These are phyloP conservation scores for Aspergillus sp. DNA, from an alignment of 2,329 filamentous ascomycete genomes.

Conservation along the genomic window DNA sequence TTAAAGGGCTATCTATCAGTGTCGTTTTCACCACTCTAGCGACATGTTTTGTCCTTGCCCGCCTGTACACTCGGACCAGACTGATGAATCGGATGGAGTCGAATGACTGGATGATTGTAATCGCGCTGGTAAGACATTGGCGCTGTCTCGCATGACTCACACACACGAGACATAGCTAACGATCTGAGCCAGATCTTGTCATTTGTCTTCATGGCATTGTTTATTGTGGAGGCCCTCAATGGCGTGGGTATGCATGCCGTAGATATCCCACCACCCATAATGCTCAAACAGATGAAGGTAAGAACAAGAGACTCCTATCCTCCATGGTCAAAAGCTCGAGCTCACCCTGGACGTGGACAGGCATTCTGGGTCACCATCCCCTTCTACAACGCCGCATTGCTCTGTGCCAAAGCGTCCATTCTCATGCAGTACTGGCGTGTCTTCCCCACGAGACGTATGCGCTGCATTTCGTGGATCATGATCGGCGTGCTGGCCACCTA, in stretches of 20 bases:
- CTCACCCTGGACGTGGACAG: constrained; percentile 13
- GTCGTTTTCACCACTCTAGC: constrained; percentile 33
- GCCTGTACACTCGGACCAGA: constrained; percentile 33
- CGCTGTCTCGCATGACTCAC: not conserved
- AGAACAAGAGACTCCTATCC: not conserved
- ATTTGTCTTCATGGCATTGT: constrained; percentile 35
- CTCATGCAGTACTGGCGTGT: constrained; percentile 51
- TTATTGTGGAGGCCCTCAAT: constrained; percentile 32
- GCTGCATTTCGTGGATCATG: constrained; percentile 39
- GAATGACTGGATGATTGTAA: constrained; percentile 39
- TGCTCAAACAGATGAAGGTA: constrained; percentile 36
- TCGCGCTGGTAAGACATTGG: constrained; percentile 29
- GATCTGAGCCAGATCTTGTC: constrained; percentile 26
- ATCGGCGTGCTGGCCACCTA: constrained; percentile 35
- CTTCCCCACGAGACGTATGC: constrained; percentile 38
- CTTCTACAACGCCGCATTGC: constrained; percentile 38
- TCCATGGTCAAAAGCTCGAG: not conserved
- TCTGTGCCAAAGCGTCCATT: constrained; percentile 48
- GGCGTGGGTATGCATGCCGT: constrained; percentile 37
- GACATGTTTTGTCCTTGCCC: constrained; percentile 27
- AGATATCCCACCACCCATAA: constrained; percentile 29
- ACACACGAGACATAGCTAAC: constrained; percentile 1
- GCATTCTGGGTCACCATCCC: constrained; percentile 41
- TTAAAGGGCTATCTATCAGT: constrained; percentile 28
- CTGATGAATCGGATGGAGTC: constrained; percentile 34